Evolutionary conservation across 768 basidiomycete species (phyloP), one percentile per base, ranked within the genome.

Genomic region (Hydnum rufescens): DNA sequence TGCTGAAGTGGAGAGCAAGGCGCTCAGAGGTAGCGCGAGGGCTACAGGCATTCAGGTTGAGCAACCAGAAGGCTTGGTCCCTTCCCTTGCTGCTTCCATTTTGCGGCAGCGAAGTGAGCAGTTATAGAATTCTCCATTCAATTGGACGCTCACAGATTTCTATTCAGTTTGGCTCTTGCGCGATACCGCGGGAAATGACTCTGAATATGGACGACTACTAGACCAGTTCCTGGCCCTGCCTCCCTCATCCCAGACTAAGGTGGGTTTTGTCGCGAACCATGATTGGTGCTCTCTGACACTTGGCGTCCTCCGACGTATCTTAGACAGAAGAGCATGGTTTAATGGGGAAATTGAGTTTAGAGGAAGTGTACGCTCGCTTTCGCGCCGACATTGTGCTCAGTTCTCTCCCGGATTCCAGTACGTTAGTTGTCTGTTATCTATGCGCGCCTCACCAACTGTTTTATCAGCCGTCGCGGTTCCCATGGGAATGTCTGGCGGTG

Each of bases 371-470:
- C 58, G 72, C 73, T 32, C 77, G 77, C 4, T 87, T 93, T 68
- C 75, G 76, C 30, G 72, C 76, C 0, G 90, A 96, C 61, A 83
- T 95, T 69, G 84, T 90, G 62, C 69, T 95, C 54, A 89, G 81
- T 60, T 90, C 90, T 18, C 67, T 96, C 23, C 74, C 81, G 0
- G 93, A 97, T 62, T 93, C 93, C 1, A 80, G 90, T 93, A 59
- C 32, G 86, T 67, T 19, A 25, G 28, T 16, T 42, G 26, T 32
- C 54, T 13, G 13, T 32, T 22, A 18, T 4, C 8, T 4, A 5
- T 16, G 1, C 31, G 13, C 8, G 26, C 16, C 8, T 4, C 19
- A 44, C 52, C 32, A 31, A 5, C 26, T n/a, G 6, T 5, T 25
- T 43, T 32, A n/a, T 39, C 57, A 95, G 83, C 84, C 23, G 81